Percentiles rank a stretch among this genome's conserved stretches.
phyloP scores from a whole-genome alignment of 768 basidiomycete species.

The Cystofilobasidium capitatum region DNA sequence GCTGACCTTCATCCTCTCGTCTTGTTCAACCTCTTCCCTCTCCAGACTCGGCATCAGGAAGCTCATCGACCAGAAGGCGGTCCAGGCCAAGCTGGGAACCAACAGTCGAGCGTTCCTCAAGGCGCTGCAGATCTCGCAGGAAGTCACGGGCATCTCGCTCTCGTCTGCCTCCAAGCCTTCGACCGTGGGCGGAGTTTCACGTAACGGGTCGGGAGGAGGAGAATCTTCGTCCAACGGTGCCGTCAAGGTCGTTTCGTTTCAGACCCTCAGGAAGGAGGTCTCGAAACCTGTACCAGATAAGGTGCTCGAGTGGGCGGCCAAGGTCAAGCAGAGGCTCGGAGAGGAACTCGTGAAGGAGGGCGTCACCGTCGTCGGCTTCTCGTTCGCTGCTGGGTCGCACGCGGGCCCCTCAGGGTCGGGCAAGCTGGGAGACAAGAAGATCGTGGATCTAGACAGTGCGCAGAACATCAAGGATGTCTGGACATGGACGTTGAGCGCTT shows the following conservation, averaged over 20 bases:
- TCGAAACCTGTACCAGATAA: neutral
- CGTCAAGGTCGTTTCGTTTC: neutral
- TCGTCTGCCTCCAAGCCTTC: neutral
- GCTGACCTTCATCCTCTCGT: too few relatives aligned
- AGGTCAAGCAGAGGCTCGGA: neutral
- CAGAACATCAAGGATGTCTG: neutral
- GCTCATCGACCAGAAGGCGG: slow-evolving; percentile 2
- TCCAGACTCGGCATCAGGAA: neutral
- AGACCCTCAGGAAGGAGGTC: neutral
- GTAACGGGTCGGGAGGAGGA: neutral
- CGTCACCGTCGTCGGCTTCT: neutral
- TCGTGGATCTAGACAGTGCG: neutral
- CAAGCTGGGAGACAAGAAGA: too few relatives aligned
- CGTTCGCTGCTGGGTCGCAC: too few relatives aligned
- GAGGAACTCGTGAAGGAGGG: neutral
- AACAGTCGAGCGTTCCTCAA: neutral
- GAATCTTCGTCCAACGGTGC: neutral
- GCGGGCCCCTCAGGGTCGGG: too few relatives aligned
- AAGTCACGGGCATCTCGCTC: neutral
- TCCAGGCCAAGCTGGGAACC: neutral
- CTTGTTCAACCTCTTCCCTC: neutral
- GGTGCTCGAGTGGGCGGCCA: neutral
- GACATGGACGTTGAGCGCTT: neutral
- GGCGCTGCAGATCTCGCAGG: neutral
- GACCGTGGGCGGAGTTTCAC: neutral